phyloP scores from a whole-genome alignment of 306 rosid species.

The Elaeagnus macrophylla region DNA sequence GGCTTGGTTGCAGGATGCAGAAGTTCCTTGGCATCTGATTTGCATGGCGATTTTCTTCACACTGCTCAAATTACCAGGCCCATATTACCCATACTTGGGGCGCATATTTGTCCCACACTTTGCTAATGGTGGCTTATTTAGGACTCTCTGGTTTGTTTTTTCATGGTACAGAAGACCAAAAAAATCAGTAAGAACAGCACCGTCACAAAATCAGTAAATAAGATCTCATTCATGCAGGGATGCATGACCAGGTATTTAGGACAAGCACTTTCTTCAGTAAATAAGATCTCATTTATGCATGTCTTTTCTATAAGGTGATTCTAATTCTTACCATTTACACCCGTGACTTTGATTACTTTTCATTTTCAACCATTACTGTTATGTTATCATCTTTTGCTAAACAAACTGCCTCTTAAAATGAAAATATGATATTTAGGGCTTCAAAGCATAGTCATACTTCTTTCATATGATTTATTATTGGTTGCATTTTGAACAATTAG shows the following conservation, averaged over 20 bases:
- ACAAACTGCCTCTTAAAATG: no score
- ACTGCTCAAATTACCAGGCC: conserved; percentile 72
- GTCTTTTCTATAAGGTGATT: not conserved
- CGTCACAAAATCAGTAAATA: conserved; percentile 12
- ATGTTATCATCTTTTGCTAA: no score
- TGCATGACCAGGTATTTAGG: conserved; percentile 21
- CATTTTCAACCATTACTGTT: no score
- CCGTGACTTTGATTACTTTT: no score
- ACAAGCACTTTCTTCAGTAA: no score
- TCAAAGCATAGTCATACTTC: no score
- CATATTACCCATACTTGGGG: conserved; percentile 87
- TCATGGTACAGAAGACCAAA: conserved; percentile 29
- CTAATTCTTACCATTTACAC: no score
- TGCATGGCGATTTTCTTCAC: conserved; percentile 63
- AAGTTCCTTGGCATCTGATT: conserved; percentile 93
- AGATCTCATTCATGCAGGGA: conserved; percentile 7
- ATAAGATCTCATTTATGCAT: conserved; percentile 8
- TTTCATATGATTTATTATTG: no score
- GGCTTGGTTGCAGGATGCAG: conserved; percentile 55
- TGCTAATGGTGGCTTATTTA: conserved; percentile 39
- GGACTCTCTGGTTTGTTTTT: conserved; percentile 31
- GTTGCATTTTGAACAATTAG: no score
- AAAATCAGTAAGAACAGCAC: conserved; percentile 6
- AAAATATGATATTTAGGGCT: no score
- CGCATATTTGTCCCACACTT: conserved; percentile 75